A percentile compares a stretch with the other conserved stretches of the same genome.
Conservation (phyloP, 208 protist species). For the Herpetomonas tarakana region DNA sequence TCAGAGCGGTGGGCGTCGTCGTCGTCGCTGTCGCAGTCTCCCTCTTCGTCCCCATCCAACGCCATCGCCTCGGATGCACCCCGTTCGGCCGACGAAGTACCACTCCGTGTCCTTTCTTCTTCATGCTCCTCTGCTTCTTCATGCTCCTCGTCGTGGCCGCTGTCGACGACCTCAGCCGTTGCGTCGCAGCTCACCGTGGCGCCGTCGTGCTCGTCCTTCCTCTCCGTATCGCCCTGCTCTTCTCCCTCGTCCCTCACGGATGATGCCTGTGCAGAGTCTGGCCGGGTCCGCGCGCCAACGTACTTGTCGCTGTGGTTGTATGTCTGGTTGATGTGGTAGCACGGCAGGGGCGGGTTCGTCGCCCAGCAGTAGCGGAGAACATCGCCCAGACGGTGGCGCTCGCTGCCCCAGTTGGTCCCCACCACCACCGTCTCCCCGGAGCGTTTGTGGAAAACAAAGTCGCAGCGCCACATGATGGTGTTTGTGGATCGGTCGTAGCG, state of each 20-base stretch:
- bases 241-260: background rate
- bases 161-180: background rate
- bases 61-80: background rate
- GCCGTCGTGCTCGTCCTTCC: background rate
- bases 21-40: background rate
- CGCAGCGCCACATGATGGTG: constrained; percentile 80
- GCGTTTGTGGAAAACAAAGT: constrained; percentile 59
- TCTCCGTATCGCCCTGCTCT: background rate
- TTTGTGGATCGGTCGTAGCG: constrained; percentile 63
- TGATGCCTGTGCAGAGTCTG: too few relatives aligned
- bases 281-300: background rate
- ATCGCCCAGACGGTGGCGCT: constrained; percentile 70
- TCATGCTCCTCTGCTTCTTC: too few relatives aligned
- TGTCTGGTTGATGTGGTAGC: constrained; percentile 70
- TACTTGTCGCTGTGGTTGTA: constrained; percentile 50
- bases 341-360: constrained; percentile 64
- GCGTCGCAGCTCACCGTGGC: background rate
- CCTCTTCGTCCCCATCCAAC: background rate
- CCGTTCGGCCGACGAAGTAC: background rate
- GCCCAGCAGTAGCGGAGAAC: constrained; percentile 70
- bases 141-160: background rate
- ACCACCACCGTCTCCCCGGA: constrained; percentile 31
- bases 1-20: background rate
- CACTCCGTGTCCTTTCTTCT: too few relatives aligned
- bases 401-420: constrained; percentile 72